Conservation (phyloP, 495 filamentous ascomycete genomes). For the Talaromyces nanjingensis region DNA sequence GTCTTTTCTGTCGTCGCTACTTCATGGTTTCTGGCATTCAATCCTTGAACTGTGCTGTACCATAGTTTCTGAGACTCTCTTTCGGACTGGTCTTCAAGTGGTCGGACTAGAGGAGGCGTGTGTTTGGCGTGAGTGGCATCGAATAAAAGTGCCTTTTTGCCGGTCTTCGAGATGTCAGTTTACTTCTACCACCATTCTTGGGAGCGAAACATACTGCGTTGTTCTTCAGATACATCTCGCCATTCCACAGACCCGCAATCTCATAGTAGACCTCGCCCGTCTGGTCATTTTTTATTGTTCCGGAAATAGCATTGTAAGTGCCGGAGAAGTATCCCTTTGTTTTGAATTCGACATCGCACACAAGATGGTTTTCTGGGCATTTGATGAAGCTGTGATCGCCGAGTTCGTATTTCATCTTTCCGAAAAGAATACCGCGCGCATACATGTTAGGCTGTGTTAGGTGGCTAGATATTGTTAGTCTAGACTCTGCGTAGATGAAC, state of each 20-base stretch:
- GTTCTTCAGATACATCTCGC: slow-evolving; percentile 86
- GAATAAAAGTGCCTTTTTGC: slow-evolving; percentile 83
- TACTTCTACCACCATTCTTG: not conserved
- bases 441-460: slow-evolving; percentile 99
- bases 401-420: slow-evolving; percentile 99
- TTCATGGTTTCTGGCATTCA: slow-evolving; percentile 80
- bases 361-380: slow-evolving; percentile 78
- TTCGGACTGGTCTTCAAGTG: slow-evolving; percentile 80
- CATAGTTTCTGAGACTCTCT: slow-evolving; percentile 87
- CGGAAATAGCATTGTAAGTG: slow-evolving; percentile 93
- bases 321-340: slow-evolving; percentile 97
- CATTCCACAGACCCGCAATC: slow-evolving; percentile 86
- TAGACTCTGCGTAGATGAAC: not conserved
- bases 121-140: slow-evolving; percentile 71
- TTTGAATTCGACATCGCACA: slow-evolving; percentile 97
- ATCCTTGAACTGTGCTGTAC: slow-evolving; percentile 68
- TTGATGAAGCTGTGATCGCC: slow-evolving; percentile 94
- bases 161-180: slow-evolving; percentile 49
- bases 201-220: slow-evolving; percentile 50
- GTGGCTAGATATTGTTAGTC: slow-evolving; percentile 45
- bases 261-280: slow-evolving; percentile 84
- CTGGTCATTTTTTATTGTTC: slow-evolving; percentile 81
- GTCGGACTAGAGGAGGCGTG: slow-evolving; percentile 66
- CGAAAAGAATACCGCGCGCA: slow-evolving; percentile 91
- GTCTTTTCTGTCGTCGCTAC: slow-evolving; percentile 91